phyloP scores from a whole-genome alignment of 768 basidiomycete species.

The Tylopilus vinaceipallidus region DNA sequence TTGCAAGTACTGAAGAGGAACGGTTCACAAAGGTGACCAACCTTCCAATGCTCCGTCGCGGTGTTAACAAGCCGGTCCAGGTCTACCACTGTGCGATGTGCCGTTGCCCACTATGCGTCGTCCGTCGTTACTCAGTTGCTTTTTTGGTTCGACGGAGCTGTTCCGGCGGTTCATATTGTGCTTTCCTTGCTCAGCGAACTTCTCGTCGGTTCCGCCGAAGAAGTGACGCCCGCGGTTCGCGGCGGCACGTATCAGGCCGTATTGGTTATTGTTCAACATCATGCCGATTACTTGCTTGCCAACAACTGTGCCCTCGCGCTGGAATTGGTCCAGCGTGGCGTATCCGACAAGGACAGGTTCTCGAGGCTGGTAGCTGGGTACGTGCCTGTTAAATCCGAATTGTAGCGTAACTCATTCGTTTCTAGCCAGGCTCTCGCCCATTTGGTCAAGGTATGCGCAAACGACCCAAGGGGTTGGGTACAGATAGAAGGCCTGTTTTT shows the following conservation, averaged over 20 bases:
- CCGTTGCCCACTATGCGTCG: conserved; percentile 23
- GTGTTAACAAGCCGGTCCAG: conserved; percentile 13
- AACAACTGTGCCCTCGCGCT: conserved; percentile 32
- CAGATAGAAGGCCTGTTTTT: conserved; percentile 42
- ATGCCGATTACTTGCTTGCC: conserved; percentile 29
- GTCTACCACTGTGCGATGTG: conserved; percentile 14
- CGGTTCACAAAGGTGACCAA: conserved; percentile 40
- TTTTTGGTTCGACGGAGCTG: conserved; percentile 3
- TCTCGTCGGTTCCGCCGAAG: conserved; percentile 45
- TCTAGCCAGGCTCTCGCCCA: conserved; percentile 45
- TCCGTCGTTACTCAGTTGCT: conserved; percentile 14
- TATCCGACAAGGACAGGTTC: conserved; percentile 53
- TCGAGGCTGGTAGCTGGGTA: conserved; percentile 72
- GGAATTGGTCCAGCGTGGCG: conserved; percentile 45
- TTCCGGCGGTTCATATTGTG: conserved; percentile 30
- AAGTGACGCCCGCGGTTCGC: conserved; percentile 48
- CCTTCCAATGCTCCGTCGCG: neutral
- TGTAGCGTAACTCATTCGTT: conserved; percentile 10
- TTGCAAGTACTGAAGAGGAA: conserved; percentile 44
- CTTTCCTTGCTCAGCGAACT: conserved; percentile 34
- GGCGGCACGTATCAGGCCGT: conserved; percentile 43
- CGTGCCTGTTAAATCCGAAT: conserved; percentile 15
- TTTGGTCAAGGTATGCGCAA: conserved; percentile 43
- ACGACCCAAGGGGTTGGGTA: conserved; percentile 32
- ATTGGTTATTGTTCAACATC: conserved; percentile 42